phyloP scores from a whole-genome alignment of 1,139 yeast species.

The Geotrichum cucujoidarum region DNA sequence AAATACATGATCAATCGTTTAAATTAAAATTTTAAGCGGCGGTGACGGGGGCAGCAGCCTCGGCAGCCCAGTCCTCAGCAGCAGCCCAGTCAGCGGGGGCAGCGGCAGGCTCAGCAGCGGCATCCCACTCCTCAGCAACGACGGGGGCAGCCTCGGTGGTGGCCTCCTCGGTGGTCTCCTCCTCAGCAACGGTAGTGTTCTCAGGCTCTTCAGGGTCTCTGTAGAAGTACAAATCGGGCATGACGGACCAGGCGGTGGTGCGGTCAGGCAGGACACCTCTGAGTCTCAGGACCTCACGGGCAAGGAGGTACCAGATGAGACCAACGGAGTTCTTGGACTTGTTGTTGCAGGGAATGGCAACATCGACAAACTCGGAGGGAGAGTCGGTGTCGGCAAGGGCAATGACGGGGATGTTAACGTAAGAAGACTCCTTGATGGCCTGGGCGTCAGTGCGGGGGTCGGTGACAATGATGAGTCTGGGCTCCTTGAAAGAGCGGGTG shows the following conservation, averaged over 20 bases:
- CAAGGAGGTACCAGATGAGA: slow-evolving; percentile 98
- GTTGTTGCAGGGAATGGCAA: slow-evolving; percentile 99
- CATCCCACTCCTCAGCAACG: slow-evolving; percentile 68
- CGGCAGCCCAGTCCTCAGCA: slow-evolving; percentile 68
- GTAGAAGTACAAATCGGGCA: slow-evolving; percentile 99
- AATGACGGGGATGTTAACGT: slow-evolving; percentile 99
- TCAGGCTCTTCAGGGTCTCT: slow-evolving; percentile 99
- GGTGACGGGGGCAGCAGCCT: slow-evolving; percentile 42
- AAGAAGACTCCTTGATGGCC: slow-evolving; percentile 99
- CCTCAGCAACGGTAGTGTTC: slow-evolving; percentile 59
- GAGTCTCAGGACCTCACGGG: slow-evolving; percentile 99
- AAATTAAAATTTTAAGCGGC: slow-evolving; percentile 25
- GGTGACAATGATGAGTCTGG: slow-evolving; percentile 97
- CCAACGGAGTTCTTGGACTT: slow-evolving; percentile 99
- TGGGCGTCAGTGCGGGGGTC: slow-evolving; percentile 99
- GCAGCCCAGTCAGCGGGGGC: slow-evolving; percentile 49
- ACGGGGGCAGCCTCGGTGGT: slow-evolving; percentile 62
- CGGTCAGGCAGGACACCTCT: slow-evolving; percentile 98
- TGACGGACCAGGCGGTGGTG: slow-evolving; percentile 95
- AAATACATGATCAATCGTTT: slow-evolving; percentile 9
- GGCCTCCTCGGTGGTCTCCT: slow-evolving; percentile 53
- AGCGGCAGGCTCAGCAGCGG: slow-evolving; percentile 66
- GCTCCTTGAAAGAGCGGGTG: slow-evolving; percentile 99
- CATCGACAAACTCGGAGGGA: slow-evolving; percentile 98
- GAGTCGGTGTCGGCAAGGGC: slow-evolving; percentile 98